A percentile compares a stretch with the other conserved stretches of the same genome.
Conservation (phyloP, 495 filamentous ascomycete genomes). For the Pseudoneurospora amorphoporcata region DNA sequence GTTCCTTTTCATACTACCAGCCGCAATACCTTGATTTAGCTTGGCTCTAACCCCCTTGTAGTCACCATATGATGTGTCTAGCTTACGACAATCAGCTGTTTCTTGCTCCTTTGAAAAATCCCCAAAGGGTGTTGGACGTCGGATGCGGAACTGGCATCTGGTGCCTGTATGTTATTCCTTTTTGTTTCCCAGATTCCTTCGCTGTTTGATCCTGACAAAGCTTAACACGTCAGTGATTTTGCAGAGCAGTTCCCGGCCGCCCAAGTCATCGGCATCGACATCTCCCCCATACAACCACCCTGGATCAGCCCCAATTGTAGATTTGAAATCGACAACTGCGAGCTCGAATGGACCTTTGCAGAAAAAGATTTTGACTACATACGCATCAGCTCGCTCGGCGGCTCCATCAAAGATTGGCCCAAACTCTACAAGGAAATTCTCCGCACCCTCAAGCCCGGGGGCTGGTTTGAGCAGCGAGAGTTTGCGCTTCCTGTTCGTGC, state of each 20-base stretch:
- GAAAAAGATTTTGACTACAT: constrained; percentile 47
- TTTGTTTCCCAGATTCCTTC: neutral
- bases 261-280: constrained; percentile 41
- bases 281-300: constrained; percentile 33
- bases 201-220: neutral
- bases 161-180: constrained; percentile 19
- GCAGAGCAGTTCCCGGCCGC: constrained; percentile 38
- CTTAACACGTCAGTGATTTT: constrained; percentile 28
- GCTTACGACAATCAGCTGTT: neutral
- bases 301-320: constrained; percentile 34
- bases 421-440: constrained; percentile 27
- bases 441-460: constrained; percentile 13
- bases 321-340: constrained; percentile 42
- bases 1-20: neutral
- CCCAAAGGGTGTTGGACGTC: constrained; percentile 46
- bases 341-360: constrained; percentile 35
- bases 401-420: constrained; percentile 43
- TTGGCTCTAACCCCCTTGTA: neutral
- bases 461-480: constrained; percentile 29
- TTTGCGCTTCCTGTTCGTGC: constrained; percentile 22
- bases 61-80: neutral
- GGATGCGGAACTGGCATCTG: constrained; percentile 57
- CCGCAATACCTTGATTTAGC: neutral
- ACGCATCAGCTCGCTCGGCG: constrained; percentile 41
- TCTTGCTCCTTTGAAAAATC: constrained; percentile 39